These are phyloP conservation scores for Backusella sp. DNA, from an alignment of 192 early-diverging fungal species.

Conservation along the genomic window DNA sequence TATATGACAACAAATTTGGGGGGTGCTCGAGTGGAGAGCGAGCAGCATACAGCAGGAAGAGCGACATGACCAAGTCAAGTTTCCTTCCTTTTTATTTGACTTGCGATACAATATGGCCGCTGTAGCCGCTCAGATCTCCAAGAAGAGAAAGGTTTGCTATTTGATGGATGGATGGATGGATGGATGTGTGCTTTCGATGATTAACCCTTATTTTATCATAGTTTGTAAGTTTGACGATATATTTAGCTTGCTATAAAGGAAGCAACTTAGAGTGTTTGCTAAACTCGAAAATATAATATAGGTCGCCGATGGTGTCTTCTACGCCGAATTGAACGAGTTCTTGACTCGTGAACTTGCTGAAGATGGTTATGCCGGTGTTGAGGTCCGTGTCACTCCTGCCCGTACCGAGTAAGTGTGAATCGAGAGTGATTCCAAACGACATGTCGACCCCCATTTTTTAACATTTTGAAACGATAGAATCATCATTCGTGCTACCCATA, in stretches of 20 bases:
- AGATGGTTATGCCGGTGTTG: constrained; percentile 99
- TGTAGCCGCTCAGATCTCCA: constrained; percentile 17
- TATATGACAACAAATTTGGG: neutral
- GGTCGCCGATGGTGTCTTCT: constrained; percentile 99
- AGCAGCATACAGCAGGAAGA: neutral
- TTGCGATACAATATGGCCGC: constrained; percentile 19
- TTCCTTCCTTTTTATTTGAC: constrained; percentile 19
- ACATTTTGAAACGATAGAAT: constrained; percentile 41
- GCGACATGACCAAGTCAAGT: constrained; percentile 9
- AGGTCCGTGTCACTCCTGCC: constrained; percentile 98
- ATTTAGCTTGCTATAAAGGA: neutral
- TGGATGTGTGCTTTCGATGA: neutral
- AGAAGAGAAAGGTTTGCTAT: constrained; percentile 12
- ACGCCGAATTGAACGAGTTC: constrained; percentile 99
- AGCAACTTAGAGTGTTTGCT: neutral
- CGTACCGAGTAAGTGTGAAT: constrained; percentile 75
- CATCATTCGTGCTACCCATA: constrained; percentile 98
- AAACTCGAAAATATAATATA: neutral
- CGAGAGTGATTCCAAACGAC: too few species aligned
- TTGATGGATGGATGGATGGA: constrained; percentile 16
- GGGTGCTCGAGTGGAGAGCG: neutral
- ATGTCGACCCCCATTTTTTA: neutral
- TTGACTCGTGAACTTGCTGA: constrained; percentile 94
- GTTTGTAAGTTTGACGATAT: constrained; percentile 11
- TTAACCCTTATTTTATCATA: neutral